Conservation (phyloP, 495 filamentous ascomycete genomes). For the Evansstolkia leycettana region DNA sequence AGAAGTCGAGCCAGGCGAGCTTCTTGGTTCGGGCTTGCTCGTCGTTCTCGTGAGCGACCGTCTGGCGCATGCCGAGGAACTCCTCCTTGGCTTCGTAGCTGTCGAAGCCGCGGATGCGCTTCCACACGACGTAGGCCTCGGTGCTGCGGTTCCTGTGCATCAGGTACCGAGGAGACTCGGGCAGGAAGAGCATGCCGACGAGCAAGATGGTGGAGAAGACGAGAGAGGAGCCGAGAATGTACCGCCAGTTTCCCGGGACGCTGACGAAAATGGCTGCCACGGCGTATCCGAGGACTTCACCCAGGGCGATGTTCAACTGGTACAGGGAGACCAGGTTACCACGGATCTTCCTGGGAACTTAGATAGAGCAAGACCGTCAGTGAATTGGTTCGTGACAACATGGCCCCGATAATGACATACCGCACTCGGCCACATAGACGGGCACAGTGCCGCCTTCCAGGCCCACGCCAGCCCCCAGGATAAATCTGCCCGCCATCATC, state of each 20-base stretch:
- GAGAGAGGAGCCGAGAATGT: slow-evolving; percentile 52
- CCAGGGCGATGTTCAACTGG: slow-evolving; percentile 52
- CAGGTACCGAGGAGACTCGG: slow-evolving; percentile 43
- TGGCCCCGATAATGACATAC: slow-evolving; percentile 13
- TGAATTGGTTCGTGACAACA: background rate
- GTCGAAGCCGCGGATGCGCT: slow-evolving; percentile 42
- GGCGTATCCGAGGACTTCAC: slow-evolving; percentile 50
- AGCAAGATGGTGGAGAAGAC: slow-evolving; percentile 50
- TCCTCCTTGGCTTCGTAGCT: slow-evolving; percentile 39
- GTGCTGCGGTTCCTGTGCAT: slow-evolving; percentile 39
- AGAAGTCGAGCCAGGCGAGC: slow-evolving; percentile 50
- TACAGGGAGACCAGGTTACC: slow-evolving; percentile 51
- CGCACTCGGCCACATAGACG: slow-evolving; percentile 40
- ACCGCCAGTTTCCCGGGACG: slow-evolving; percentile 49
- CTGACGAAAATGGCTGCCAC: slow-evolving; percentile 49
- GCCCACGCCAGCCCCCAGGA: slow-evolving; percentile 48
- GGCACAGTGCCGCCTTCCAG: slow-evolving; percentile 50
- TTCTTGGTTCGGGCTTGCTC: slow-evolving; percentile 25
- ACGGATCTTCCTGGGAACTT: slow-evolving; percentile 38
- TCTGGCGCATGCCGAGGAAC: slow-evolving; percentile 48
- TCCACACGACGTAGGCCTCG: slow-evolving; percentile 48
- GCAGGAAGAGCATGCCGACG: slow-evolving; percentile 46
- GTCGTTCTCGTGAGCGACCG: slow-evolving; percentile 35
- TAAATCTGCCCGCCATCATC: slow-evolving; percentile 46
- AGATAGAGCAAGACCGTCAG: slow-evolving; percentile 18